Conservation (phyloP, 306 rosid genomes). For the Trifolium fragiferum region DNA sequence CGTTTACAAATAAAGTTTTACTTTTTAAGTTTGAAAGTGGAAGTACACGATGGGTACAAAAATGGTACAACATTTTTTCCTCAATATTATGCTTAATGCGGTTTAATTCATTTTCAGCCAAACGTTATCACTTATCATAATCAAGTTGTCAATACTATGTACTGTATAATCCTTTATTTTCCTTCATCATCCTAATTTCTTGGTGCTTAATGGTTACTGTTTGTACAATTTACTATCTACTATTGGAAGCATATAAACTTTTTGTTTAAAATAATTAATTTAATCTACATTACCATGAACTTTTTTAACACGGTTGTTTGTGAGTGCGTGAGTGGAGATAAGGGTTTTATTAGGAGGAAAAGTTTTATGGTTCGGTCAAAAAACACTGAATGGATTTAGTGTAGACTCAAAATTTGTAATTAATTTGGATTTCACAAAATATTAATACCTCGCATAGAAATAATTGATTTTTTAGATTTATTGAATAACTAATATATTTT, state of each 20-base stretch:
- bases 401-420: no score
- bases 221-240: not conserved
- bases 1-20: not conserved
- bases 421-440: no score
- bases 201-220: conserved; percentile 1
- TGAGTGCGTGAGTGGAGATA: not conserved
- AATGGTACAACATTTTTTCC: conserved; percentile 11
- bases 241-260: not conserved
- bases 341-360: not conserved
- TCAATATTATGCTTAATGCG: conserved; percentile 1
- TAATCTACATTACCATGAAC: no score
- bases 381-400: no score
- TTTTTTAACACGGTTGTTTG: not conserved
- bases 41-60: conserved; percentile 41
- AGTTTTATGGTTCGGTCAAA: no score
- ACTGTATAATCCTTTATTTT: not conserved
- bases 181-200: not conserved
- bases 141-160: conserved; percentile 1
- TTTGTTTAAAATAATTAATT: not conserved
- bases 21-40: conserved; percentile 25
- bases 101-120: conserved; percentile 30
- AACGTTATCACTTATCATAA: not conserved
- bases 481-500: no score
- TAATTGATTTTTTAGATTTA: no score
- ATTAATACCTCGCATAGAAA: no score